Base-by-base conservation (phyloP, 495 filamentous ascomycete genomes). In the Penicillium daleae region DNA sequence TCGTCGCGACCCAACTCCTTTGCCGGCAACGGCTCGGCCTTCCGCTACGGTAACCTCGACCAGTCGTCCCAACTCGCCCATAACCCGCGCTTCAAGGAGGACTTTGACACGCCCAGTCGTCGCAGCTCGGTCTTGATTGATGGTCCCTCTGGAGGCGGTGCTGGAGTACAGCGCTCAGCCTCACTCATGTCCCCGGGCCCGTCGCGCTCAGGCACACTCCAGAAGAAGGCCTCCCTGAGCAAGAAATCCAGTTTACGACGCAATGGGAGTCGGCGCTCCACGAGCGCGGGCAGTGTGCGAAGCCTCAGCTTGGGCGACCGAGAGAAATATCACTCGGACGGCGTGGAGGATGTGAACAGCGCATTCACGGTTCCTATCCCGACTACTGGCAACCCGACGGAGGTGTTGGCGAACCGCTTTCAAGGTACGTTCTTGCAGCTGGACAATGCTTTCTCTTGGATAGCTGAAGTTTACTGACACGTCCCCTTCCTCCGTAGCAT, bases 361-460 rank as follows among this genome's bases (percentile, higher is more conserved):
- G 90, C 88, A 17, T 97, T 97, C 73, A 87, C 86, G 70, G 89
- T 91, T 46, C 95, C 95, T 1, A 88, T 99, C 26, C 96, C 95
- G 7, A 98, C 95, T 2, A 82, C 81, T 26, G 91, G 91, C 1
- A 92, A 84, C 62, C 95, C 95, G 8, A 98, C 95, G 4, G 96
- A 99, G 62, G 84, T 93, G 53, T 82, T 98, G 40, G 90, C 92
- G 26, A 92, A 89, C 65, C 87, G 95, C 57, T 99, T 99, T 74
- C 89, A 96, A 81, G 85, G 93, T 96, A 80, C 55, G 86, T 49
- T 21, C 24, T 61, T 56, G 40, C 42, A 44, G 17, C 27, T 3
- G 17, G 29, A 19, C 27, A 54, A 13, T 33, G 2, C 3, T 21
- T 6, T 12, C 51, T 17, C 17, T 22, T 7, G 39, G 10, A 35